These are phyloP conservation scores for Leccinum pachyderme DNA, from an alignment of 1,284 basidiomycete genomes.

Conservation along the genomic window DNA sequence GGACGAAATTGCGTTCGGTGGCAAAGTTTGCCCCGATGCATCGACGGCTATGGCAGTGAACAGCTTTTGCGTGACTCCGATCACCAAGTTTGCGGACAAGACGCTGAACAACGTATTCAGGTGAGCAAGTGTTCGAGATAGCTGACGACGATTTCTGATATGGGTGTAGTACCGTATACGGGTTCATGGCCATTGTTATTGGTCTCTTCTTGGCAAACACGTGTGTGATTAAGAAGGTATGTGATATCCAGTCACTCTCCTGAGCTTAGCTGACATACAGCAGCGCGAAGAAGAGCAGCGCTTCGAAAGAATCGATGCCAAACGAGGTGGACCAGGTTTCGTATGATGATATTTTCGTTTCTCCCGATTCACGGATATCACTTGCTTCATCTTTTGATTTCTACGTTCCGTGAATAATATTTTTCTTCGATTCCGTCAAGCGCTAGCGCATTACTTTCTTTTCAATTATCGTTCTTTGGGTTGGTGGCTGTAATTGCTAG, in stretches of 20 bases:
- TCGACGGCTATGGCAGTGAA: constrained; percentile 41
- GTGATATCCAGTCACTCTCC: background rate
- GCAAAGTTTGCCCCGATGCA: constrained; percentile 59
- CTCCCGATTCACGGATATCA: background rate
- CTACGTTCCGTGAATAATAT: background rate
- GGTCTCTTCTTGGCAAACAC: constrained; percentile 73
- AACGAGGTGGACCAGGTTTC: constrained; percentile 80
- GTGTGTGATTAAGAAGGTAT: constrained; percentile 81
- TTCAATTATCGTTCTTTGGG: constrained; percentile 1
- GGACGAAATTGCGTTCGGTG: constrained; percentile 56
- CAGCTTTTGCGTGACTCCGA: constrained; percentile 62
- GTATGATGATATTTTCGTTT: constrained; percentile 48
- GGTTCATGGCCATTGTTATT: constrained; percentile 78
- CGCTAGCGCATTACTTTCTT: constrained; percentile 10
- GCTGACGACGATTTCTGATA: constrained; percentile 2
- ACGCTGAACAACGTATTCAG: constrained; percentile 81
- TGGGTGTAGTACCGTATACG: constrained; percentile 56
- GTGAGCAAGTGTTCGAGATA: constrained; percentile 35
- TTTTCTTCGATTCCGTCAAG: constrained; percentile 1
- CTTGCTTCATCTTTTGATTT: background rate
- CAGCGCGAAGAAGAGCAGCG: constrained; percentile 77
- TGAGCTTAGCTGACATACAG: constrained; percentile 13
- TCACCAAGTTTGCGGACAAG: constrained; percentile 64
- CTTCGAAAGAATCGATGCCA: constrained; percentile 83
- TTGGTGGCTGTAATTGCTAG: constrained; percentile 7